A percentile compares a stretch with the other conserved stretches of the same genome.
phyloP scores from a whole-genome alignment of 2,329 filamentous ascomycete species.

The Colletotrichum sp. region DNA sequence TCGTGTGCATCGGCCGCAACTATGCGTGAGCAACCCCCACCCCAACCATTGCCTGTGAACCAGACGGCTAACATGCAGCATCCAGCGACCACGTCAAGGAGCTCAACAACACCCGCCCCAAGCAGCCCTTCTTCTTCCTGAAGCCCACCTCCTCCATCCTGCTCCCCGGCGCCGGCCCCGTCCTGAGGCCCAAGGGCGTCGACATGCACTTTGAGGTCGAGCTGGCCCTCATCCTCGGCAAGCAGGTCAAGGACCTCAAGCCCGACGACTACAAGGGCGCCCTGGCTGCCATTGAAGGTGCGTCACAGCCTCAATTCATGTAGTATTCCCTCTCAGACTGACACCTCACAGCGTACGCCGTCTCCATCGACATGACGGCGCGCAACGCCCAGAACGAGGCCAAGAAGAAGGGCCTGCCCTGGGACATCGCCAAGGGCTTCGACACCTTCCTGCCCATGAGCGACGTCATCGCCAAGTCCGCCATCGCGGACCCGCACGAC shows the following conservation, averaged over 20 bases:
- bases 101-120: constrained; percentile 84
- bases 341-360: constrained; percentile 70
- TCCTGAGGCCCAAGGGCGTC: constrained; percentile 82
- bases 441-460: constrained; percentile 95
- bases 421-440: constrained; percentile 96
- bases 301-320: constrained; percentile 23
- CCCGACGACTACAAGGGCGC: constrained; percentile 77
- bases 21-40: constrained; percentile 73
- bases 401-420: constrained; percentile 95
- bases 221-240: constrained; percentile 87
- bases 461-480: constrained; percentile 77
- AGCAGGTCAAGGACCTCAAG: constrained; percentile 76
- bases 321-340: too few relatives aligned
- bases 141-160: constrained; percentile 92
- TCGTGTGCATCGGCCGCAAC: constrained; percentile 94
- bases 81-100: constrained; percentile 89
- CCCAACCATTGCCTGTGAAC: constrained; percentile 4
- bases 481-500: constrained; percentile 86
- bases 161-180: constrained; percentile 76
- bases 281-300: constrained; percentile 81
- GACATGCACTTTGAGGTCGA: constrained; percentile 95
- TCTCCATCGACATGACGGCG: constrained; percentile 97
- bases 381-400: constrained; percentile 96
- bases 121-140: constrained; percentile 98
- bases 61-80: constrained; percentile 15